Evolutionary conservation across 2,329 filamentous ascomycete genomes (phyloP).

Genomic region (Beauveria bassiana): DNA sequence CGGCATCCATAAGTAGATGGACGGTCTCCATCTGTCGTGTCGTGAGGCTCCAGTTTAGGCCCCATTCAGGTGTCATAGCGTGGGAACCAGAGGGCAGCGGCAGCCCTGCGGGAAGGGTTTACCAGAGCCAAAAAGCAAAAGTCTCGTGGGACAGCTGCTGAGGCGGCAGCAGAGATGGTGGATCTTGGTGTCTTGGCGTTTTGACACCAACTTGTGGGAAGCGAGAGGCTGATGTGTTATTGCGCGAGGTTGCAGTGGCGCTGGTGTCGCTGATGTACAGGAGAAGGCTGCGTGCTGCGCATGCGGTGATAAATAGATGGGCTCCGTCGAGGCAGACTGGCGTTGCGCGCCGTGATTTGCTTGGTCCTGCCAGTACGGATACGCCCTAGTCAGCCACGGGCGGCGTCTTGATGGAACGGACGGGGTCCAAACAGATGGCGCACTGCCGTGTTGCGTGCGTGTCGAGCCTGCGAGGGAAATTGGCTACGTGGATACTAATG

Average conservation of each 20-base stretch:
- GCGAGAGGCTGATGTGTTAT: background rate
- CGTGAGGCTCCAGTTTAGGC: conserved; percentile 9
- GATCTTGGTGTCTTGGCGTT: conserved; percentile 7
- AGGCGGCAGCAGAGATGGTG: background rate
- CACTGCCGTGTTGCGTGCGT: conserved; percentile 2
- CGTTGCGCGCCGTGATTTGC: background rate
- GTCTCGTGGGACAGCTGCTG: background rate
- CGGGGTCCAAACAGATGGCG: conserved; percentile 1
- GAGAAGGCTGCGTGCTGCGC: background rate
- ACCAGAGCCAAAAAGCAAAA: background rate
- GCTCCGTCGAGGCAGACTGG: background rate
- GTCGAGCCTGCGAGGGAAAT: background rate
- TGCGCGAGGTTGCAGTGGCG: background rate
- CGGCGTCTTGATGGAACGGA: background rate
- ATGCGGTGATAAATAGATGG: background rate
- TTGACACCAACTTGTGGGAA: background rate
- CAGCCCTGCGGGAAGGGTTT: background rate
- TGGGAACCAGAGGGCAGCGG: background rate
- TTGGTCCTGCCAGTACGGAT: background rate
- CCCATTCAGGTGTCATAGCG: conserved; percentile 11
- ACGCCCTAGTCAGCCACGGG: background rate
- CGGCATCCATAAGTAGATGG: background rate
- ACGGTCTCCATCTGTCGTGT: conserved; percentile 5
- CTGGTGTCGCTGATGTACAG: background rate
- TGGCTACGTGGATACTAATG: conserved; percentile 8